These are phyloP conservation scores for Suillus hirtellus DNA, from an alignment of 768 basidiomycete genomes.

Conservation along the genomic window DNA sequence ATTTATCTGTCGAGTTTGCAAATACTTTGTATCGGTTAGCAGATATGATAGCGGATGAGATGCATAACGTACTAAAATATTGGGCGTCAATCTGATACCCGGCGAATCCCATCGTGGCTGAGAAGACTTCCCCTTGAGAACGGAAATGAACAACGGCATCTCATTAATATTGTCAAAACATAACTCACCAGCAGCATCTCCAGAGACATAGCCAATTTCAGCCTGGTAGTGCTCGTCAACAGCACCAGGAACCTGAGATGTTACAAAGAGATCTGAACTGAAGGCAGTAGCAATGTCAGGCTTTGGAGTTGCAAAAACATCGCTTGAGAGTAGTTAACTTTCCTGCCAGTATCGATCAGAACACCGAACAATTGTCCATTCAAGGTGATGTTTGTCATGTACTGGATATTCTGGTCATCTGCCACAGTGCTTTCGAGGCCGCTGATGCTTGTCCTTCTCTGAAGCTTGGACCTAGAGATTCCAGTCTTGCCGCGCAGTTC, in stretches of 20 bases:
- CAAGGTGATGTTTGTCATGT: constrained; percentile 41
- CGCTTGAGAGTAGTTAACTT: constrained; percentile 6
- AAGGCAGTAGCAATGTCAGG: constrained; percentile 31
- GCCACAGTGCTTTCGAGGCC: constrained; percentile 28
- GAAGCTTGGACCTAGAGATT: constrained; percentile 14
- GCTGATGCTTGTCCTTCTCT: constrained; percentile 28
- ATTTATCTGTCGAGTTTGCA: constrained; percentile 16
- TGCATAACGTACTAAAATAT: constrained; percentile 21
- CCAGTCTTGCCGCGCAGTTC: constrained; percentile 19
- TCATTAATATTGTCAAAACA: not conserved
- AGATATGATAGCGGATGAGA: not conserved
- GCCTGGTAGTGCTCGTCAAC: constrained; percentile 39
- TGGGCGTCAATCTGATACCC: constrained; percentile 51
- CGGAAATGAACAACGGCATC: not conserved
- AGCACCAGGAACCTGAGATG: constrained; percentile 42
- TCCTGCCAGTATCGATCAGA: constrained; percentile 50
- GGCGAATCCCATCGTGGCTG: constrained; percentile 31
- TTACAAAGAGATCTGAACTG: constrained; percentile 69
- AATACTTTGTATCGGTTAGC: constrained; percentile 22
- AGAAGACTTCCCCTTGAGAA: constrained; percentile 29
- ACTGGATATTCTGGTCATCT: constrained; percentile 36
- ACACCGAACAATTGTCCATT: constrained; percentile 36
- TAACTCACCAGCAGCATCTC: constrained; percentile 46
- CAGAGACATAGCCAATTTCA: constrained; percentile 54
- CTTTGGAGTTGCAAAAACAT: constrained; percentile 38